Evolutionary conservation across 192 early-diverging fungal genomes (phyloP), one percentile per base, ranked within the genome.

Genomic region (Phycomyces nitens): DNA sequence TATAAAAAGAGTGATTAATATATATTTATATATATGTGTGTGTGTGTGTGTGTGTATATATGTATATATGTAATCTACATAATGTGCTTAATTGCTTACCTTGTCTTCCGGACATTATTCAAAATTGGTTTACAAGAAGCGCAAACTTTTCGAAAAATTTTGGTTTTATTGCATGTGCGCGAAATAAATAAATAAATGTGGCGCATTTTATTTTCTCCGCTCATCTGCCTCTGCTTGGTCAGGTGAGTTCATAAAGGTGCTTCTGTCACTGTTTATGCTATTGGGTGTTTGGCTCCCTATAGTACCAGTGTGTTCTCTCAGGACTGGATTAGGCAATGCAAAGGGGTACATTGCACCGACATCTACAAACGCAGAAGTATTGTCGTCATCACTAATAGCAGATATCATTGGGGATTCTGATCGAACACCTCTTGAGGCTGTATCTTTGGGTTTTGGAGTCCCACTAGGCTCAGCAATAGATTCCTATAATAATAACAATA

Each of bases 31-130:
- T 47, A 38, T 50, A 47, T 18, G 34, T 14, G 12, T 29, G 24
- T n/a, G 3, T 5, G 8, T 20, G 27, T 41, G 12, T 21, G 0
- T n/a, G 10, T 26, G 11, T 18, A 50, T 27, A 20, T 27, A 29
- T n/a, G 11, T 47, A 44, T 3, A 26, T 12, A 50, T n/a, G 0
- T 2, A 40, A 39, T 5, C n/a, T 7, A n/a, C n/a, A n/a, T n/a
- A n/a, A n/a, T n/a, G n/a, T n/a, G n/a, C n/a, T n/a, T n/a, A n/a
- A n/a, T n/a, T n/a, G 11, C 22, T 39, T 81, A 82, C 80, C 80
- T 82, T 82, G 80, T 55, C 80, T 72, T 65, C 80, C 80, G 22
- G 80, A 82, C 80, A 82, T 82, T 29, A 72, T 80, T 27, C 44
- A 54, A 40, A 42, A 60, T 23, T 61, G 12, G 18, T 47, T 34